Evolutionary conservation across 495 filamentous ascomycete species (phyloP).

Genomic region (Penicillium canariense): DNA sequence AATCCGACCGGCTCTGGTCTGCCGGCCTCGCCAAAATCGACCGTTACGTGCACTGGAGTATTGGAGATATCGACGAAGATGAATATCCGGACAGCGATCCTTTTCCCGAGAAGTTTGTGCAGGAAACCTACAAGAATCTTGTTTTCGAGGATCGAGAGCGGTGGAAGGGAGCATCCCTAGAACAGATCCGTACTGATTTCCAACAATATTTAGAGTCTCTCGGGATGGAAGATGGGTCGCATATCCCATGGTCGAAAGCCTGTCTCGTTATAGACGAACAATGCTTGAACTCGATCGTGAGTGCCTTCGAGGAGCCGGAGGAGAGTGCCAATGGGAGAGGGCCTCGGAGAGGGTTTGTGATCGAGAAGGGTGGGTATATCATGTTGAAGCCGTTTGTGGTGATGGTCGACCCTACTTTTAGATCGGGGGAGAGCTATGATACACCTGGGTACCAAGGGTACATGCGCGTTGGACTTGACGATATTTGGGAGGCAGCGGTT

Average conservation of each 20-base stretch:
- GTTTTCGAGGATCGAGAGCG: not conserved
- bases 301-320: not conserved
- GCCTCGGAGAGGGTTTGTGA: not conserved
- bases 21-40: not conserved
- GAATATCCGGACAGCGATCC: not conserved
- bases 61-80: not conserved
- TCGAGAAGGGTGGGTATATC: not conserved
- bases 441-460: not conserved
- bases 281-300: not conserved
- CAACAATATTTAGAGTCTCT: not conserved
- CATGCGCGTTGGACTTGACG: not conserved
- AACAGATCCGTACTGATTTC: not conserved
- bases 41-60: not conserved
- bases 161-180: not conserved
- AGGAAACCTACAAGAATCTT: not conserved
- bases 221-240: not conserved
- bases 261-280: not conserved
- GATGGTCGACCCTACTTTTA: not conserved
- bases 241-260: not conserved
- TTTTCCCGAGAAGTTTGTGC: not conserved
- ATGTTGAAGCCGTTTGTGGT: conserved; percentile 1
- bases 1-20: conserved; percentile 6
- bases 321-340: not conserved
- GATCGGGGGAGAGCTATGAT: not conserved
- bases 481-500: not conserved